Evolutionary conservation across 331 rosid species (phyloP), one percentile per base, ranked within the genome.

Genomic region (Quercus lobata): DNA sequence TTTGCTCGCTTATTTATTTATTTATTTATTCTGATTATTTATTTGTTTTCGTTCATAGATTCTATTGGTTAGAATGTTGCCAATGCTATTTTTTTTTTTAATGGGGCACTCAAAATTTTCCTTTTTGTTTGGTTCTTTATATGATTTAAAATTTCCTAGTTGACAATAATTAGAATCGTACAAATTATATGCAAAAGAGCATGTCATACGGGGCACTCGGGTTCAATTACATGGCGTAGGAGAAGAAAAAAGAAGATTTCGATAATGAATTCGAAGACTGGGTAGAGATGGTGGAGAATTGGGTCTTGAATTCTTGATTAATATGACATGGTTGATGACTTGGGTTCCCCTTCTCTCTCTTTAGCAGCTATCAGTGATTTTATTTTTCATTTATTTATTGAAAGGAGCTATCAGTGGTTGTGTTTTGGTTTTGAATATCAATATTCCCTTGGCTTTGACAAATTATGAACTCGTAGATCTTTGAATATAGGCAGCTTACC

Each of bases 181-280:
- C 35, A 73, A 74, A 78, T 77, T 19, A 56, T 37, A 21, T 70
- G 75, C 74, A 73, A 34, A 17, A 80, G 76, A 73, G 62, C 80
- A 74, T 82, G 92, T 87, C 91, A 69, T 65, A 74, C 77, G 80
- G 82, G 57, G 81, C 78, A 66, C 74, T 77, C 54, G 89, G 85
- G 25, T 87, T 88, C 79, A 87, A 90, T 58, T 86, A 78, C 84
- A 84, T 88, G 88, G 93, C 80, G 16, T 90, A 80, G 18, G 92
- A 83, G 19, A 83, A 78, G 17, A 89, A 91, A 79, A 74, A 87
- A 86, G 89, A 77, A 32, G 84, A 88, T 86, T 82, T 83, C 22
- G 71, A 82, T 0, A 89, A 90, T 37, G 93, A 89, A 34, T 66
- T 78, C 30, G 91, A 81, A 3, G 92, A 85, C 29, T 84, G 78